A percentile compares a stretch with the other conserved stretches of the same genome.
Evolutionary conservation across 257 asterid species (phyloP).

Genomic region (Solanum okadae): DNA sequence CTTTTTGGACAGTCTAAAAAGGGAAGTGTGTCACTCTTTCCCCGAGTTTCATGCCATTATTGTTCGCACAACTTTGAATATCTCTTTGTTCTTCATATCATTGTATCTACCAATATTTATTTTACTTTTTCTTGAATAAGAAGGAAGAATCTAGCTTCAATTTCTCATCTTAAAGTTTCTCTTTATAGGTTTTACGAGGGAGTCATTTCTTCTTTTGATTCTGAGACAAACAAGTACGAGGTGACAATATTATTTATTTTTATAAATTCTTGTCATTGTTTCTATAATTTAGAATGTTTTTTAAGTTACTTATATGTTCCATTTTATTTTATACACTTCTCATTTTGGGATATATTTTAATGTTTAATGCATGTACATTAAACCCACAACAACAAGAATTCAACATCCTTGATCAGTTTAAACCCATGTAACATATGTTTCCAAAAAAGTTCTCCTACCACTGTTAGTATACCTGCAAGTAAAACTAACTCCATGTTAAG

Average conservation of each 20-base stretch:
- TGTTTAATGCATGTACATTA: background rate
- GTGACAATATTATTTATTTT: constrained; percentile 1
- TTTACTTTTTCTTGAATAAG: background rate
- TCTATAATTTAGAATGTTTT: background rate
- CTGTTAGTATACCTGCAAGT: background rate
- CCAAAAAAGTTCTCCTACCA: background rate
- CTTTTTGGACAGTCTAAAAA: background rate
- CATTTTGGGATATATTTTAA: background rate
- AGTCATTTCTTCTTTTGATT: constrained; percentile 31
- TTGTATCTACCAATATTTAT: background rate
- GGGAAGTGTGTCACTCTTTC: background rate
- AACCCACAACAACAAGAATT: background rate
- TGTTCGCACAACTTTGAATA: background rate
- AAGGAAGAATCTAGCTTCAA: background rate
- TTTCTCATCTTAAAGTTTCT: constrained; percentile 10
- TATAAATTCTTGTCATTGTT: background rate
- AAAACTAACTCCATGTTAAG: background rate
- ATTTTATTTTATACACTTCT: background rate
- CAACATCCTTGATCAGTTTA: background rate
- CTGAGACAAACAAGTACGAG: constrained; percentile 37
- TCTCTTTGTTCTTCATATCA: background rate
- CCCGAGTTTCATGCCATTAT: background rate
- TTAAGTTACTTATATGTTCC: background rate
- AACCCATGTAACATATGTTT: background rate
- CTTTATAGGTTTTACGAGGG: constrained; percentile 54